Evolutionary conservation across 192 early-diverging fungal genomes (phyloP).

Genomic region (Allomyces macrogynus): DNA sequence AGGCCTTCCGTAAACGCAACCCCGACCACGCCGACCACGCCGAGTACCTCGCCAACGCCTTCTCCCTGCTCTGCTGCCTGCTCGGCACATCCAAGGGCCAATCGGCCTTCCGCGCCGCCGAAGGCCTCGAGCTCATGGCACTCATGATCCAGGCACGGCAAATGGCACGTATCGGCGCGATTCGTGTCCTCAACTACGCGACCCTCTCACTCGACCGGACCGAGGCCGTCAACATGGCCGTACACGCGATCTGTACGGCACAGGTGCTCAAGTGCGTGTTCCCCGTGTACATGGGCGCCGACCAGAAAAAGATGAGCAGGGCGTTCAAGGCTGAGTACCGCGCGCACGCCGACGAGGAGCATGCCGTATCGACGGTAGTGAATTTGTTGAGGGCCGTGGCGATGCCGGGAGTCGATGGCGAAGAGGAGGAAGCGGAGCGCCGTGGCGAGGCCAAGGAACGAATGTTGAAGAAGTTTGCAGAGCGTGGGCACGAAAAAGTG

Average conservation of each 20-base stretch:
- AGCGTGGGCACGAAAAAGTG: background rate
- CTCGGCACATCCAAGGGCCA: constrained; percentile 50
- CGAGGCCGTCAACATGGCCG: constrained; percentile 24
- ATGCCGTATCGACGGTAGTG: constrained; percentile 7
- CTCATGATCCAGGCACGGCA: constrained; percentile 73
- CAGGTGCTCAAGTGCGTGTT: constrained; percentile 70
- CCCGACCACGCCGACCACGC: constrained; percentile 66
- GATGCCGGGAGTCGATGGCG: too few relatives aligned
- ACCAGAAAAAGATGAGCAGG: constrained; percentile 55
- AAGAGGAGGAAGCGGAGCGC: too few relatives aligned
- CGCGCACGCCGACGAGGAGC: constrained; percentile 63
- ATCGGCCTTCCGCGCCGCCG: constrained; percentile 47
- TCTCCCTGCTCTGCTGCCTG: constrained; percentile 58
- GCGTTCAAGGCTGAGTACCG: constrained; percentile 38
- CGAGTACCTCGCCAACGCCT: constrained; percentile 82
- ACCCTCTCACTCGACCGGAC: constrained; percentile 19
- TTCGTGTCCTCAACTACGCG: constrained; percentile 71
- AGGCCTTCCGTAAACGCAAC: constrained; percentile 39
- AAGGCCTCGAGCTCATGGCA: constrained; percentile 82
- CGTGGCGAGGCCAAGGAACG: background rate
- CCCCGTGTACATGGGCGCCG: constrained; percentile 65
- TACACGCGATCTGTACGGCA: constrained; percentile 56
- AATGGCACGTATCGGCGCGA: constrained; percentile 54
- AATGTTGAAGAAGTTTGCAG: background rate
- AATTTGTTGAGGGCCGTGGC: background rate